Evolutionary conservation across 2,329 filamentous ascomycete species (phyloP).

Genomic region (Hyphodiscus sp.): DNA sequence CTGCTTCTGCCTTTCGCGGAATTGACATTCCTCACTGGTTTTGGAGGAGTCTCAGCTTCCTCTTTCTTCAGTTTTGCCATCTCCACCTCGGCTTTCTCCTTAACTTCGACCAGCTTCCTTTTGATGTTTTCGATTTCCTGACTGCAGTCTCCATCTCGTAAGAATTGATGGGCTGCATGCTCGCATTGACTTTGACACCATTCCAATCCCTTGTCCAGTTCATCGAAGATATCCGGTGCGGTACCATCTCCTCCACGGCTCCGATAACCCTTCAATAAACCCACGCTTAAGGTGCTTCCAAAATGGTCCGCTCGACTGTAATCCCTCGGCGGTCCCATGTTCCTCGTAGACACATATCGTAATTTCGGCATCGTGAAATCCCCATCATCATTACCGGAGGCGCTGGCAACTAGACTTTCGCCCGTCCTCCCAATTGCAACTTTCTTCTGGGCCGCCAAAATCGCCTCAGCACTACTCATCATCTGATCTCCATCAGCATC

Average conservation of each 20-base stretch:
- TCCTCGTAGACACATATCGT: conserved; percentile 34
- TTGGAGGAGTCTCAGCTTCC: conserved; percentile 5
- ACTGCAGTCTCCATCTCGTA: conserved; percentile 82
- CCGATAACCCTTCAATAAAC: conserved; percentile 21
- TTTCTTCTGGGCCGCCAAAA: conserved; percentile 12
- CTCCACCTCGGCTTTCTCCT: conserved; percentile 35
- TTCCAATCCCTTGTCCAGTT: conserved; percentile 72
- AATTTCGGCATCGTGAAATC: conserved; percentile 30
- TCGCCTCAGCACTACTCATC: conserved; percentile 18
- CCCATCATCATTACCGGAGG: conserved; percentile 17
- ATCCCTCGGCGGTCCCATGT: conserved; percentile 31
- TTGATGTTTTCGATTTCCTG: conserved; percentile 64
- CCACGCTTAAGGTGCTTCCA: conserved; percentile 16
- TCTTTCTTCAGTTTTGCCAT: conserved; percentile 19
- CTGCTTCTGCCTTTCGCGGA: conserved; percentile 9
- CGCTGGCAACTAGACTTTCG: neutral
- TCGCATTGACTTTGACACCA: conserved; percentile 77
- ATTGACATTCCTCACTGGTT: neutral
- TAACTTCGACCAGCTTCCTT: conserved; percentile 40
- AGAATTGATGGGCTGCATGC: conserved; percentile 78
- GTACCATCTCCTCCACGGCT: conserved; percentile 11
- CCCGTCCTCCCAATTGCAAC: conserved; percentile 2
- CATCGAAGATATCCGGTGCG: conserved; percentile 54
- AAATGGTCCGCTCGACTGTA: conserved; percentile 9
- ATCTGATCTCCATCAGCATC: conserved; percentile 29